Evolutionary conservation across 495 filamentous ascomycete species (phyloP).

Genomic region (Penicillium parvum): DNA sequence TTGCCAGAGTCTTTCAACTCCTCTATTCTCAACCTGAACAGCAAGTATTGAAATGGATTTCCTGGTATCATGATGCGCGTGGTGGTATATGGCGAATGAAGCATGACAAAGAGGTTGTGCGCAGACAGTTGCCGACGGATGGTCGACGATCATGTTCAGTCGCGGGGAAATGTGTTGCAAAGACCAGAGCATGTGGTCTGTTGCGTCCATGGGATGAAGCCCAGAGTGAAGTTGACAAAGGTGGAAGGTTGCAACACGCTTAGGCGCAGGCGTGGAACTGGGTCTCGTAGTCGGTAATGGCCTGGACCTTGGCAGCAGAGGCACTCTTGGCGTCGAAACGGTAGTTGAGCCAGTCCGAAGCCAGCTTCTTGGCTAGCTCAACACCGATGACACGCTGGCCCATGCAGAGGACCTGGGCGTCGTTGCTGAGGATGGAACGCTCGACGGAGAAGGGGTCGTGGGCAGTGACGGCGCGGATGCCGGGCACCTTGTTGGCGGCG

Average conservation of each 20-base stretch:
- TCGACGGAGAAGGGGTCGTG: slow-evolving; percentile 85
- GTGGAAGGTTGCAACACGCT: too few relatives aligned
- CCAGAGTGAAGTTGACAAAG: too few relatives aligned
- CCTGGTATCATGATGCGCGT: slow-evolving; percentile 42
- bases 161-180: too few relatives aligned
- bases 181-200: too few relatives aligned
- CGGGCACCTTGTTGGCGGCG: slow-evolving; percentile 80
- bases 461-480: slow-evolving; percentile 79
- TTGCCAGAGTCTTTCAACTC: too few relatives aligned
- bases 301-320: slow-evolving; percentile 71
- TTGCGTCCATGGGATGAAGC: too few relatives aligned
- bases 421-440: slow-evolving; percentile 74
- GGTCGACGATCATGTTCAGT: too few relatives aligned
- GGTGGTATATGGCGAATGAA: slow-evolving; percentile 12
- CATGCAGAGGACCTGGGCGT: slow-evolving; percentile 86
- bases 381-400: slow-evolving; percentile 79
- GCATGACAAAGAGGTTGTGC: background rate
- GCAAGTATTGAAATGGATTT: slow-evolving; percentile 22
- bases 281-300: slow-evolving; percentile 68
- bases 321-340: slow-evolving; percentile 69
- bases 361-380: slow-evolving; percentile 72
- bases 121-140: background rate
- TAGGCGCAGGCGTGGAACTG: slow-evolving; percentile 33
- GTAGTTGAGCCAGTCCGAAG: slow-evolving; percentile 78
- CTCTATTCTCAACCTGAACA: too few relatives aligned